phyloP scores from a whole-genome alignment of 805 yeast species.

The Debaryomyces maramus region DNA sequence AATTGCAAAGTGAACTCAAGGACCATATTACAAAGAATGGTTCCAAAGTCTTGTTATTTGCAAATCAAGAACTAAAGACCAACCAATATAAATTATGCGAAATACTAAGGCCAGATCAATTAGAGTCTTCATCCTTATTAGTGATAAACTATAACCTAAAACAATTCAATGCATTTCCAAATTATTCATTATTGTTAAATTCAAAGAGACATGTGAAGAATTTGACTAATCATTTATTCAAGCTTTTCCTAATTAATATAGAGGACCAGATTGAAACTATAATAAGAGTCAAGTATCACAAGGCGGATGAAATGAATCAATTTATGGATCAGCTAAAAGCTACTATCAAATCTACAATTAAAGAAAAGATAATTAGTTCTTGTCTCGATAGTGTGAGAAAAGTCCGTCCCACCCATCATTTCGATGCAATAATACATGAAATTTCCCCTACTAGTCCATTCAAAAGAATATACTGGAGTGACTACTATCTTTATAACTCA shows the following conservation, averaged over 20 bases:
- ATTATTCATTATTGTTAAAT: constrained; percentile 27
- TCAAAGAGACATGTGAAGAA: constrained; percentile 21
- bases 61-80: constrained; percentile 25
- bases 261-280: constrained; percentile 40
- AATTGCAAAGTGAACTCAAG: constrained; percentile 32
- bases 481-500: not conserved
- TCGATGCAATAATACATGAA: constrained; percentile 27
- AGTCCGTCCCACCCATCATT: not conserved
- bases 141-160: constrained; percentile 29
- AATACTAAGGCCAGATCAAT: constrained; percentile 9
- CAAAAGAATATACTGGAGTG: constrained; percentile 33
- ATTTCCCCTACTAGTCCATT: constrained; percentile 25
- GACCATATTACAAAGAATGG: constrained; percentile 20
- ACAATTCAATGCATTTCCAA: constrained; percentile 36
- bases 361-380: constrained; percentile 13
- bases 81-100: constrained; percentile 35
- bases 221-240: constrained; percentile 34
- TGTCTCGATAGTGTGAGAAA: not conserved
- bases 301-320: constrained; percentile 24
- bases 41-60: constrained; percentile 21
- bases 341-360: constrained; percentile 29
- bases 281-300: constrained; percentile 34
- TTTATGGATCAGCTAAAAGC: constrained; percentile 28
- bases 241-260: constrained; percentile 36
- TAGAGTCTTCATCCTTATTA: constrained; percentile 8